Evolutionary conservation across 192 early-diverging fungal species (phyloP).

Genomic region (Pilobolus umbonatus): DNA sequence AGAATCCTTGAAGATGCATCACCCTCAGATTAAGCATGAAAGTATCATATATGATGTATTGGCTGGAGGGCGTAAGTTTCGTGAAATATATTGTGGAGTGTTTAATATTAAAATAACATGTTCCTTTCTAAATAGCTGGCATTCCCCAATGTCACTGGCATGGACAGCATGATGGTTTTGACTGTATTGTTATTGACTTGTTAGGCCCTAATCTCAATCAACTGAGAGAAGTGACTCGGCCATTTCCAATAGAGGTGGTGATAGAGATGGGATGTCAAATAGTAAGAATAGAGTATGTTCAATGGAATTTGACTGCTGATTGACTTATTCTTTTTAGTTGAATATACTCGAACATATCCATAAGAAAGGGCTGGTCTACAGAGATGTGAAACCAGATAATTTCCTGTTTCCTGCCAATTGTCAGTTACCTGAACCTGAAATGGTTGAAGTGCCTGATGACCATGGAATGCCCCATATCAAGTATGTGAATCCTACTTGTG

Average conservation of each 20-base stretch:
- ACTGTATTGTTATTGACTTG: slow-evolving; percentile 52
- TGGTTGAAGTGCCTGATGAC: slow-evolving; percentile 13
- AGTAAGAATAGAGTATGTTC: slow-evolving; percentile 25
- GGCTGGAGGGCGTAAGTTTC: slow-evolving; percentile 41
- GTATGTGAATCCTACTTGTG: slow-evolving; percentile 15
- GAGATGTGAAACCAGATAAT: slow-evolving; percentile 79
- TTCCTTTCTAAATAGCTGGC: slow-evolving; percentile 34
- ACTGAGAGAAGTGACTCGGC: slow-evolving; percentile 35
- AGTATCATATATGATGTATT: slow-evolving; percentile 39
- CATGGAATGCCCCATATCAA: slow-evolving; percentile 1
- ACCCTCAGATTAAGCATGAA: slow-evolving; percentile 49
- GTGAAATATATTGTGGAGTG: background rate
- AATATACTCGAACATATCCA: slow-evolving; percentile 34
- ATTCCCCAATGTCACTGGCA: slow-evolving; percentile 52
- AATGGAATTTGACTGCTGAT: background rate
- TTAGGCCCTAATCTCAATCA: slow-evolving; percentile 52
- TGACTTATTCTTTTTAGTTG: slow-evolving; percentile 8
- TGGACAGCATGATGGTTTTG: slow-evolving; percentile 43
- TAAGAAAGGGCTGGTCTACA: slow-evolving; percentile 48
- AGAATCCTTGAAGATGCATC: slow-evolving; percentile 35
- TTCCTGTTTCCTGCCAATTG: slow-evolving; percentile 50
- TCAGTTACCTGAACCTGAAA: slow-evolving; percentile 17
- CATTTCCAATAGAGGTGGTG: slow-evolving; percentile 39
- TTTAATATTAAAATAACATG: background rate
- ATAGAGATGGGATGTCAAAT: slow-evolving; percentile 51